phyloP scores from a whole-genome alignment of 179 eudicot species.

The Beta corolliflora region DNA sequence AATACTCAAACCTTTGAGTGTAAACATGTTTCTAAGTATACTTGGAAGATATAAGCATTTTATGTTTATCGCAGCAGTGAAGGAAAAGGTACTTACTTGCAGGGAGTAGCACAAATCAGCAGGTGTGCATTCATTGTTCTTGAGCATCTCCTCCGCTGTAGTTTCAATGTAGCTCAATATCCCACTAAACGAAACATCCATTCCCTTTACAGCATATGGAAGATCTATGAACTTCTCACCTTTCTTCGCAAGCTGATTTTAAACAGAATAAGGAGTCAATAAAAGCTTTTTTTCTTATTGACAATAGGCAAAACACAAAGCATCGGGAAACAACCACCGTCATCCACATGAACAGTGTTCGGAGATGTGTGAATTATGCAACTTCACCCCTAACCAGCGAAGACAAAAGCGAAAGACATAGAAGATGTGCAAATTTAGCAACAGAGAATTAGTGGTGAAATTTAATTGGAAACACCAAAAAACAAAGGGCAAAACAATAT shows the following conservation, averaged over 20 bases:
- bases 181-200: slow-evolving; percentile 98
- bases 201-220: slow-evolving; percentile 95
- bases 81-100: slow-evolving; percentile 49
- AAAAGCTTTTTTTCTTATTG: background rate
- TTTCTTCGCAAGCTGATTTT: slow-evolving; percentile 84
- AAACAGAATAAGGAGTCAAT: slow-evolving; percentile 8
- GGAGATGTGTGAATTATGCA: background rate
- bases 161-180: slow-evolving; percentile 87
- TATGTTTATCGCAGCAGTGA: background rate
- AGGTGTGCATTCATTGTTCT: slow-evolving; percentile 85
- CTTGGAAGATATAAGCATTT: background rate
- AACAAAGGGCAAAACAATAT: background rate
- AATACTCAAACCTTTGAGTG: too few species aligned
- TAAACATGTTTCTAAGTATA: too few species aligned
- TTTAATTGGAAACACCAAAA: background rate
- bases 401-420: background rate
- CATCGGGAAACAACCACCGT: background rate
- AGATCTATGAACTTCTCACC: slow-evolving; percentile 62
- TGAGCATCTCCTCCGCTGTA: slow-evolving; percentile 86
- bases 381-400: background rate
- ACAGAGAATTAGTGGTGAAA: background rate
- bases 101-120: slow-evolving; percentile 92
- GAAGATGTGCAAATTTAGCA: background rate
- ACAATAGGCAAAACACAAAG: background rate
- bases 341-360: background rate